Percentiles rank a stretch among this genome's conserved stretches.
phyloP scores from a whole-genome alignment of 768 basidiomycete genomes.

The Vishniacozyma victoriae region DNA sequence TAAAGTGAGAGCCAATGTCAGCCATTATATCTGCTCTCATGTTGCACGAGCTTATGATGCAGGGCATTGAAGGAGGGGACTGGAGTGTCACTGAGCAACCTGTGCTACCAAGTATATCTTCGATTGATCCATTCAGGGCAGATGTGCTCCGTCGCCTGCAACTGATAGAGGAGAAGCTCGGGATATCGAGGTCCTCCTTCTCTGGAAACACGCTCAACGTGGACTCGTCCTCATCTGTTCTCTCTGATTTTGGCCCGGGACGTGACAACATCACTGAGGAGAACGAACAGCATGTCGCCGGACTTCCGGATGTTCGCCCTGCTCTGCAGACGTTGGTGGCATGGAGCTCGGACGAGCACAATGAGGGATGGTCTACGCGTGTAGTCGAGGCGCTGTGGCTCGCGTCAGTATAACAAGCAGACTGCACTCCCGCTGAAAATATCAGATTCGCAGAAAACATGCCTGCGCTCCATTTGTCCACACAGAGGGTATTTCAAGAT shows the following conservation, averaged over 20 bases:
- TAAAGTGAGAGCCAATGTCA: conserved; percentile 4
- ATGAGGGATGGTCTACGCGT: background rate
- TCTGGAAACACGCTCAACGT: background rate
- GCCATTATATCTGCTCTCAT: background rate
- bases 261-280: background rate
- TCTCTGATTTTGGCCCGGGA: background rate
- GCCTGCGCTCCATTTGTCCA: conserved; percentile 6
- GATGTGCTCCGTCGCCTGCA: background rate
- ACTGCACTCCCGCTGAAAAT: background rate
- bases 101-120: background rate
- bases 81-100: conserved; percentile 1
- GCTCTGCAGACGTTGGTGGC: background rate
- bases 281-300: background rate
- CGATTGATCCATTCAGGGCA: background rate
- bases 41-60: background rate
- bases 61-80: conserved; percentile 7
- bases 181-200: background rate
- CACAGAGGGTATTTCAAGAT: background rate
- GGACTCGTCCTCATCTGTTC: no score
- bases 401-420: conserved; percentile 1
- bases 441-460: conserved; percentile 7
- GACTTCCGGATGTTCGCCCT: background rate
- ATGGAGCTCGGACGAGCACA: background rate
- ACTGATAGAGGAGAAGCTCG: conserved; percentile 1
- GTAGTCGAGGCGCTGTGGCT: conserved; percentile 3